phyloP scores from a whole-genome alignment of 768 basidiomycete genomes.

The Pisolithus microcarpus region DNA sequence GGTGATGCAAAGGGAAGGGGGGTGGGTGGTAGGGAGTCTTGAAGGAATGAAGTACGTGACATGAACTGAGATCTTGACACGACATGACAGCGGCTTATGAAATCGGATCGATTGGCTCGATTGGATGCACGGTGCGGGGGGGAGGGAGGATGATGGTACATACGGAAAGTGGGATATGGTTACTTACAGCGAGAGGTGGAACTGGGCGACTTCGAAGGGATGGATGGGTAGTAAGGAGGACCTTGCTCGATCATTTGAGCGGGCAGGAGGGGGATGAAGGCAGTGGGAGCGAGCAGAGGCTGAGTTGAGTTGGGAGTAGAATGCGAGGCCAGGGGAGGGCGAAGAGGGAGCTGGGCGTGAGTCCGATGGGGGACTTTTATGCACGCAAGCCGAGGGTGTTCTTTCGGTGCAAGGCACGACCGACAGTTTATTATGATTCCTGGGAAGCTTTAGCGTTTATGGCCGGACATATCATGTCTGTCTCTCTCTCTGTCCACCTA shows the following conservation, averaged over 20 bases:
- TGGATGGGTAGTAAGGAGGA: conserved; percentile 37
- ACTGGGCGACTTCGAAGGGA: conserved; percentile 56
- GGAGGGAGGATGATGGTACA: neutral
- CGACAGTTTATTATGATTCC: conserved; percentile 16
- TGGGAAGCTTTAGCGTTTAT: conserved; percentile 29
- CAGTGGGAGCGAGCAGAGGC: neutral
- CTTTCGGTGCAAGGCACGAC: conserved; percentile 7
- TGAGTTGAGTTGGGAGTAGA: neutral
- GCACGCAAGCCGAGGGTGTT: neutral
- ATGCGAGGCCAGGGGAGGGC: conserved; percentile 1
- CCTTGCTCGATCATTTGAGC: conserved; percentile 54
- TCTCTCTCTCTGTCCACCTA: conserved; percentile 7
- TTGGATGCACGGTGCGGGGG: conserved; percentile 1
- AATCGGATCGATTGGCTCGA: conserved; percentile 1
- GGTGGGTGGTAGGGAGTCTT: conserved; percentile 5
- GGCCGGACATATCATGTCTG: conserved; percentile 19
- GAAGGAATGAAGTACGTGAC: conserved; percentile 15
- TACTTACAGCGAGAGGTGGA: conserved; percentile 54
- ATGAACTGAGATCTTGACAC: conserved; percentile 23
- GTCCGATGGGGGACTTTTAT: conserved; percentile 1
- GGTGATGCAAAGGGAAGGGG: conserved; percentile 7
- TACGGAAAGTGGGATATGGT: neutral
- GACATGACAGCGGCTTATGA: conserved; percentile 19
- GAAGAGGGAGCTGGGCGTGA: conserved; percentile 9
- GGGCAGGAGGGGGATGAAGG: conserved; percentile 1